Evolutionary conservation across 345 rosid genomes (phyloP).

Genomic region (Triadica sebifera): DNA sequence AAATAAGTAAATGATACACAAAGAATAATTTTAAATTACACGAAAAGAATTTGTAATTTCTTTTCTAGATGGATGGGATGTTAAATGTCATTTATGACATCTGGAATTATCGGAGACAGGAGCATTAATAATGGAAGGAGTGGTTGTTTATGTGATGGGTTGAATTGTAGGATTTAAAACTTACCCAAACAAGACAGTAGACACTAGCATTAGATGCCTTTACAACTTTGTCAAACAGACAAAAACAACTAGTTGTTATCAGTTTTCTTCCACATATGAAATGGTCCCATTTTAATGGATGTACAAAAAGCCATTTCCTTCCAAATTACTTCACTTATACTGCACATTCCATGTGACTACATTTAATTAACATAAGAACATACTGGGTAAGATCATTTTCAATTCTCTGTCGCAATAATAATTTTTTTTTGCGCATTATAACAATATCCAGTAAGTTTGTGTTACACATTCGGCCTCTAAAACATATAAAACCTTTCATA

Average conservation of each 20-base stretch:
- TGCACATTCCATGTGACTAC: too few species aligned
- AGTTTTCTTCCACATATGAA: background rate
- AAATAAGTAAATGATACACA: too few species aligned
- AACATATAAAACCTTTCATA: background rate
- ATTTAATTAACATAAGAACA: too few species aligned
- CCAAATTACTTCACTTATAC: background rate
- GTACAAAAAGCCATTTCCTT: background rate
- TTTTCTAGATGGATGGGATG: background rate
- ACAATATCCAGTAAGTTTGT: too few species aligned
- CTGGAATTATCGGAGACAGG: constrained; percentile 4
- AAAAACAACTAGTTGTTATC: background rate
- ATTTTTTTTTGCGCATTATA: too few species aligned
- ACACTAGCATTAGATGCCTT: constrained; percentile 2
- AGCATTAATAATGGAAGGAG: background rate
- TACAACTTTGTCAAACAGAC: constrained; percentile 16
- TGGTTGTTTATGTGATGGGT: background rate
- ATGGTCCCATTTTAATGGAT: background rate
- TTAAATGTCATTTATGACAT: constrained; percentile 21
- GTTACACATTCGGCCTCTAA: too few species aligned
- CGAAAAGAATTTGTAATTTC: too few species aligned
- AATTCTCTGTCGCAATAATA: background rate
- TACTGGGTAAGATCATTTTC: too few species aligned
- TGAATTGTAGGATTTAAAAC: background rate
- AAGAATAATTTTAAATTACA: too few species aligned
- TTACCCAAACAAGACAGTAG: background rate